Base-by-base conservation (phyloP, 2,329 filamentous ascomycete genomes). In the Diaporthe sp. region DNA sequence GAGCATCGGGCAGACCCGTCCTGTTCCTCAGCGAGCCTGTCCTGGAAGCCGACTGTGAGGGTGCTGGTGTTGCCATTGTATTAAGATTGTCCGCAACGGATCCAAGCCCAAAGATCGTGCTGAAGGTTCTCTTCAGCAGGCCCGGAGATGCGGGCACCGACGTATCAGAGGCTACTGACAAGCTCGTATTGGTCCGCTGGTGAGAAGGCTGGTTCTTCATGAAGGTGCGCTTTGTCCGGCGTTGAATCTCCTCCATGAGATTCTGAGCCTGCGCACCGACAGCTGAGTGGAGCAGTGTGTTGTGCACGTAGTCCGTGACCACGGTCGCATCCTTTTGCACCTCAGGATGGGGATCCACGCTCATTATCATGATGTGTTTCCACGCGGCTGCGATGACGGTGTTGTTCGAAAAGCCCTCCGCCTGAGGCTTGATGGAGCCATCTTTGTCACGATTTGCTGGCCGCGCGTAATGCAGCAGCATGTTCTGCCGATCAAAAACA, bases 301-400 rank as follows among this genome's bases (percentile, higher is more conserved):
- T 89, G 81, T 98, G 93, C 37, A 98, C 89, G 80, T 94, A 94
- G 83, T 99, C 97, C 42, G 98, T 91, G 59, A 98, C 92, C n/a
- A 93, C 89, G 8, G 92, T 92, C 13, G 95, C 96, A 82, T 97
- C 94, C 78, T 93, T 90, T 77, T 97, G 94, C 46, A 98, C 94
- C 81, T 98, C 96, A 1, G 96, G 95, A 81, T 98, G 96, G 55
- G 97, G 96, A 81, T 99, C 97, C 25, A 98, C 95, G 59, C 95
- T 96, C 83, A 98, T 89, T 77, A 98, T 94, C 75, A 98, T 87
- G 58, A 97, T 89, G 80, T 98, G 94, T 82, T 98, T 97, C 97
- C 97, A 99, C 77, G 97, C 94, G 1, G 96, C 94, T 42, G 96
- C 94, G 82, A 97, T 98, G 25, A 98, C 94, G 0, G 95, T 98